phyloP scores from a whole-genome alignment of 2,329 filamentous ascomycete genomes.

The Seiridium cupressi region DNA sequence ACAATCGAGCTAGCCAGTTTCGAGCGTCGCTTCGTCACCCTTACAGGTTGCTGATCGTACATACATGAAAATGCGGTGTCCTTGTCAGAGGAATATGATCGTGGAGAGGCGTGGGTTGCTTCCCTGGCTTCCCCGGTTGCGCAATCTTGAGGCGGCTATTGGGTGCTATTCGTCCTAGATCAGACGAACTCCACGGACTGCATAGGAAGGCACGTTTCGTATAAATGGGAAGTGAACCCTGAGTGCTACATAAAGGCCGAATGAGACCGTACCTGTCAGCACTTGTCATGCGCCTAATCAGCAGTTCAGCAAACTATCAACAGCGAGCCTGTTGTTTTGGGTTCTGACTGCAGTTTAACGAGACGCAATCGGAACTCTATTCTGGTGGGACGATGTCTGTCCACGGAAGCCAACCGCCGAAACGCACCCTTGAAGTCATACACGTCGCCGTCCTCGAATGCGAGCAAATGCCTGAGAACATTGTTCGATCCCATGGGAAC shows the following conservation, averaged over 20 bases:
- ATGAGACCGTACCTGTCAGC: background rate
- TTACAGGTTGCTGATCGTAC: background rate
- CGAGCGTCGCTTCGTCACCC: background rate
- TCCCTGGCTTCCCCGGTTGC: too few relatives aligned
- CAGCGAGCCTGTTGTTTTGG: background rate
- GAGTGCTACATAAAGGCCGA: background rate
- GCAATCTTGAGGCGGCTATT: too few relatives aligned
- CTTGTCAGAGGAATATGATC: too few relatives aligned
- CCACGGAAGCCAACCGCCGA: background rate
- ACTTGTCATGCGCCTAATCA: background rate
- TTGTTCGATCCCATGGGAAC: slow-evolving; percentile 2
- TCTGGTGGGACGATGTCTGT: background rate
- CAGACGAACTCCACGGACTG: background rate
- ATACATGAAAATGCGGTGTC: background rate
- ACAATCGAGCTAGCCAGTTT: background rate
- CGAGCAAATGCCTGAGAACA: slow-evolving; percentile 6
- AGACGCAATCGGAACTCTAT: background rate
- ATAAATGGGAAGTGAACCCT: background rate
- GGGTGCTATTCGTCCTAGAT: too few relatives aligned
- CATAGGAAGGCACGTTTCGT: background rate
- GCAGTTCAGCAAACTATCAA: background rate
- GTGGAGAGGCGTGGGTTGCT: too few relatives aligned
- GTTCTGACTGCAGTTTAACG: slow-evolving; percentile 4
- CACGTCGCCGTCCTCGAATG: slow-evolving; percentile 12
- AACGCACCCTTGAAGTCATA: background rate